These are phyloP conservation scores for Polytolypa hystricis DNA, from an alignment of 2,329 filamentous ascomycete species.

Conservation along the genomic window DNA sequence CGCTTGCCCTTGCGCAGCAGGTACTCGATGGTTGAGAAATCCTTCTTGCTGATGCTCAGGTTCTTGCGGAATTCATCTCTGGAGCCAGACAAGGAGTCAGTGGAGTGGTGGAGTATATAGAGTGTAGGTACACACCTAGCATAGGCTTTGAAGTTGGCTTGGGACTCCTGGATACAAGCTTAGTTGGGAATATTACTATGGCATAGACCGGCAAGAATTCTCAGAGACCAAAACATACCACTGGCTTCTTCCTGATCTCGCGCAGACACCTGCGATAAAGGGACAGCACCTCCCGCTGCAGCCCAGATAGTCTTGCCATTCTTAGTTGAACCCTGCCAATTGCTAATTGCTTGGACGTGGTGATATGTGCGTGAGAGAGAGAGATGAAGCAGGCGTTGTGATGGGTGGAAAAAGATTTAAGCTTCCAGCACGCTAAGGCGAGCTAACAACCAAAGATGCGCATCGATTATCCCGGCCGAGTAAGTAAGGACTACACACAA, in stretches of 20 bases:
- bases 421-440: too few relatives aligned
- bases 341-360: background rate
- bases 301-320: slow-evolving; percentile 52
- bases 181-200: too few relatives aligned
- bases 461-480: too few relatives aligned
- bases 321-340: too few relatives aligned
- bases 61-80: slow-evolving; percentile 70
- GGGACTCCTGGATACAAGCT: slow-evolving; percentile 31
- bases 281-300: slow-evolving; percentile 79
- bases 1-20: slow-evolving; percentile 68
- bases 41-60: slow-evolving; percentile 60
- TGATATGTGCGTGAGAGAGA: too few relatives aligned
- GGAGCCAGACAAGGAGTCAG: background rate
- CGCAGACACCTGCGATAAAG: slow-evolving; percentile 81
- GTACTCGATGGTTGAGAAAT: slow-evolving; percentile 79
- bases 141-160: slow-evolving; percentile 31
- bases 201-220: background rate
- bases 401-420: slow-evolving; percentile 2
- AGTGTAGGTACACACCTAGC: slow-evolving; percentile 25
- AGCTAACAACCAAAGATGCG: too few relatives aligned
- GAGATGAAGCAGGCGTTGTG: too few relatives aligned
- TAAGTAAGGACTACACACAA: too few relatives aligned
- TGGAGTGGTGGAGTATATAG: background rate
- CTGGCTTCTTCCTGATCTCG: slow-evolving; percentile 68
- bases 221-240: slow-evolving; percentile 34